Conservation (phyloP, 192 early-diverging fungal genomes). For the Cetraspora pellucida region DNA sequence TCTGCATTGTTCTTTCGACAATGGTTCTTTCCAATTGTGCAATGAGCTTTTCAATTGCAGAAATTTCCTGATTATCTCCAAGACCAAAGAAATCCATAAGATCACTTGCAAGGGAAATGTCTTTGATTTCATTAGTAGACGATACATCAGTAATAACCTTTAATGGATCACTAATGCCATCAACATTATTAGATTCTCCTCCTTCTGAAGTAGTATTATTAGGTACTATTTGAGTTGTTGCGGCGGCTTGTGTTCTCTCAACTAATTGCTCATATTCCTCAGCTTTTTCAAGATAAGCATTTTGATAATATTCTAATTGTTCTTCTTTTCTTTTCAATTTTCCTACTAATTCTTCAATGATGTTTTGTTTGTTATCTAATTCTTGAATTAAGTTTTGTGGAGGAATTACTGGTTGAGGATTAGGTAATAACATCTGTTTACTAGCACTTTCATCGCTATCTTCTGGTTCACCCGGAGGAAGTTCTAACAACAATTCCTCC, state of each 20-base stretch:
- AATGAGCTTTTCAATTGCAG: conserved; percentile 29
- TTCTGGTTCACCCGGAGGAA: not conserved
- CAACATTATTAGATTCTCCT: not conserved
- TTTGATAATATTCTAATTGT: conserved; percentile 36
- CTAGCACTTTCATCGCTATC: not conserved
- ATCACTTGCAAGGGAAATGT: conserved; percentile 30
- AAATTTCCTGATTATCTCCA: conserved; percentile 12
- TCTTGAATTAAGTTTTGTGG: conserved; percentile 5
- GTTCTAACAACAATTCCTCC: conserved; percentile 12
- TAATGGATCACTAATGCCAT: not conserved
- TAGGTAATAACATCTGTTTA: not conserved
- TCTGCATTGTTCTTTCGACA: conserved; percentile 26
- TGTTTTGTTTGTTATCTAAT: conserved; percentile 26
- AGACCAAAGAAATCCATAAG: conserved; percentile 26
- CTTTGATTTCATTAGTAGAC: not conserved
- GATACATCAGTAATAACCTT: conserved; percentile 2
- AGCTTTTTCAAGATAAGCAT: conserved; percentile 28
- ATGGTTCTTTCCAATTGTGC: conserved; percentile 31
- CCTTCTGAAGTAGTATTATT: not conserved
- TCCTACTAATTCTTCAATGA: conserved; percentile 29
- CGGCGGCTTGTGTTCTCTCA: not conserved
- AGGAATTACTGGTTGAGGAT: not conserved
- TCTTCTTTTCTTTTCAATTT: conserved; percentile 34
- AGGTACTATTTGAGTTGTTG: not conserved
- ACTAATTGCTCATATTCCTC: conserved; percentile 26